A percentile compares a stretch with the other conserved stretches of the same genome.
phyloP scores from a whole-genome alignment of 495 filamentous ascomycete species.

The Aspergillus sclerotiicarbonarius region DNA sequence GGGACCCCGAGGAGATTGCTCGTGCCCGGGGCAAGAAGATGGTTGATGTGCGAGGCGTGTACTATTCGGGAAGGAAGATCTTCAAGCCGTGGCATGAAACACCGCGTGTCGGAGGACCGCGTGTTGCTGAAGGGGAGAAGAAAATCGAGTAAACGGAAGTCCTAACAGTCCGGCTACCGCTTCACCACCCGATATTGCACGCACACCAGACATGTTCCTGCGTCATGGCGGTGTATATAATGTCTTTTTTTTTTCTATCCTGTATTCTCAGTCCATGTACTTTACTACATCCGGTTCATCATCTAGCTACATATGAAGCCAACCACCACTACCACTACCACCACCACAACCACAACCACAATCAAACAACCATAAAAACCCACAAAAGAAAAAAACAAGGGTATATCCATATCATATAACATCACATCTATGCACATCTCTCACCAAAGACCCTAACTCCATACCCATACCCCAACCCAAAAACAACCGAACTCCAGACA shows the following conservation, averaged over 20 bases:
- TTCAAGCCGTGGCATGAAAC: not conserved
- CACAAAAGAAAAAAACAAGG: conserved; percentile 15
- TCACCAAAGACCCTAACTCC: not conserved
- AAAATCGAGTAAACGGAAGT: too few relatives aligned
- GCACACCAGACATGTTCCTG: conserved; percentile 15
- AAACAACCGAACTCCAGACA: conserved; percentile 8
- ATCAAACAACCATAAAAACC: conserved; percentile 8
- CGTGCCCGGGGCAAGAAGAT: conserved; percentile 85
- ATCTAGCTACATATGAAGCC: conserved; percentile 5
- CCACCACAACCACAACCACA: conserved; percentile 6
- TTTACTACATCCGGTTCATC: conserved; percentile 15
- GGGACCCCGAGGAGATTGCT: conserved; percentile 83
- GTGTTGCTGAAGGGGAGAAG: too few relatives aligned
- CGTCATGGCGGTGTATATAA: conserved; percentile 41
- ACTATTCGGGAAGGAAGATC: conserved; percentile 75
- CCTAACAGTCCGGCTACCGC: too few relatives aligned
- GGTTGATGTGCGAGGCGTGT: conserved; percentile 94
- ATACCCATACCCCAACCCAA: conserved; percentile 7
- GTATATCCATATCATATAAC: conserved; percentile 6
- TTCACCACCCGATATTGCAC: conserved; percentile 20
- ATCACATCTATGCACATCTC: not conserved
- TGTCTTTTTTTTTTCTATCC: conserved; percentile 23
- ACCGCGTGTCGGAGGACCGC: too few relatives aligned
- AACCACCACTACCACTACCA: too few relatives aligned
- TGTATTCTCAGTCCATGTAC: conserved; percentile 20